phyloP scores from a whole-genome alignment of 2,329 filamentous ascomycete genomes.

The Ceratocystis colombiana region DNA sequence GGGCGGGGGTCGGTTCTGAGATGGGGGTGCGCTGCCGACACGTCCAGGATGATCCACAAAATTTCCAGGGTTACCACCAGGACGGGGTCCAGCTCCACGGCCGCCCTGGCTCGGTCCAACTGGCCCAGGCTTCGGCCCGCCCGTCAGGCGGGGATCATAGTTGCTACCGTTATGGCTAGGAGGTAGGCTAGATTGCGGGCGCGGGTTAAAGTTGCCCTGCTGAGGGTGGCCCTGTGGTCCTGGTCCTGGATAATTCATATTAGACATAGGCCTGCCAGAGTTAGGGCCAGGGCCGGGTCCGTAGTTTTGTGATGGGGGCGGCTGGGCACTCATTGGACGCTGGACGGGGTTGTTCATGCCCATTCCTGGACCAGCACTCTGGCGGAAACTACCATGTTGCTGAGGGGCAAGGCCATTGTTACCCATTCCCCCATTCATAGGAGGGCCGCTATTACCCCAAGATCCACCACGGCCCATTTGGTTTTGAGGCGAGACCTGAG shows the following conservation, averaged over 20 bases:
- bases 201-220: constrained; percentile 24
- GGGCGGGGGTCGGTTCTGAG: constrained; percentile 21
- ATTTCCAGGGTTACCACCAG: constrained; percentile 28
- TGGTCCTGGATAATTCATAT: constrained; percentile 25
- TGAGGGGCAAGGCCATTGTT: constrained; percentile 18
- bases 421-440: constrained; percentile 14
- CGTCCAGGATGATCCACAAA: constrained; percentile 27
- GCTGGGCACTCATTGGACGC: constrained; percentile 22
- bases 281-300: constrained; percentile 31
- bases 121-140: constrained; percentile 28
- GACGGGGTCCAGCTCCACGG: constrained; percentile 27
- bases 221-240: constrained; percentile 28
- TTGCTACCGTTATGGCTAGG: constrained; percentile 31
- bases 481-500: constrained; percentile 12
- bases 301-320: constrained; percentile 18
- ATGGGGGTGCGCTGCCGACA: constrained; percentile 35
- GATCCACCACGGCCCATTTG: constrained; percentile 24
- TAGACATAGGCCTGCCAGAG: constrained; percentile 30
- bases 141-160: constrained; percentile 36
- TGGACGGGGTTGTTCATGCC: constrained; percentile 15
- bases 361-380: constrained; percentile 23
- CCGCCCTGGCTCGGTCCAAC: constrained; percentile 27
- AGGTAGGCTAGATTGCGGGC: constrained; percentile 18
- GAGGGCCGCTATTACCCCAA: constrained; percentile 16
- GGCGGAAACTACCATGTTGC: constrained; percentile 20